Base-by-base conservation (phyloP, 1,284 basidiomycete species). In the Trichosporon sp. region DNA sequence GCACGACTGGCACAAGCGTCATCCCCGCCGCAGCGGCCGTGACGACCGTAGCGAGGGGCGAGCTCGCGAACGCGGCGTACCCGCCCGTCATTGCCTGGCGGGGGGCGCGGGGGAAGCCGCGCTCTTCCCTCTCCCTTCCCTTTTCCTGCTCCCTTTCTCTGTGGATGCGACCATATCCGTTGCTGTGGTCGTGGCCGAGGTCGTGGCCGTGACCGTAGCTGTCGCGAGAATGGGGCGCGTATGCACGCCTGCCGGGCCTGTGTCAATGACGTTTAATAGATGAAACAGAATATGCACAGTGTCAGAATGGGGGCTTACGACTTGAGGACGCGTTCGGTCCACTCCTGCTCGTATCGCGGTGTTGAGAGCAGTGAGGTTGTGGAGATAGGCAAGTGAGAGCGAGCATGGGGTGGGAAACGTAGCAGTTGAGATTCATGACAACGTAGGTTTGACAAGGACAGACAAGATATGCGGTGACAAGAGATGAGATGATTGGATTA, bases 321-420 rank as follows among this genome's bases (percentile, higher is more conserved):
- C 32, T 63, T 63, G 16, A 63, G 59, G 59, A 32, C 59, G 32
- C 59, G 59, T n/a, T 32, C 59, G 31, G 32, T 35, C 31, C 59
- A 35, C 21, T 63, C 59, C 59, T 63, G 8, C 35, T 37, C 35
- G 35, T 10, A 10, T 10, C 6, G 8, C 8, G 35, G 35, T 37
- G 8, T 37, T 37, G 35, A 37, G 35, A 37, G 31, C 16, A 63
- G 31, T 63, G 26, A 26, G 26, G 26, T 26, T 26, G 26, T 32
- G 31, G 35, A n/a, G 19, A 56, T 26, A 19, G n/a, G 16, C 19
- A 19, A n/a, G 26, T 19, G 19, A 56, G 26, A 26, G 26, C 54
- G 26, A 3, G 12, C 6, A 56, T n/a, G 19, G 11, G 19, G 21
- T 10, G 54, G 19, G 21, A 4, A 31, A 56, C 5, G 54, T 56